Percentiles rank a stretch among this genome's conserved stretches.
Evolutionary conservation across 2,329 filamentous ascomycete genomes (phyloP).

Genomic region (Aphanoascus verrucosus): DNA sequence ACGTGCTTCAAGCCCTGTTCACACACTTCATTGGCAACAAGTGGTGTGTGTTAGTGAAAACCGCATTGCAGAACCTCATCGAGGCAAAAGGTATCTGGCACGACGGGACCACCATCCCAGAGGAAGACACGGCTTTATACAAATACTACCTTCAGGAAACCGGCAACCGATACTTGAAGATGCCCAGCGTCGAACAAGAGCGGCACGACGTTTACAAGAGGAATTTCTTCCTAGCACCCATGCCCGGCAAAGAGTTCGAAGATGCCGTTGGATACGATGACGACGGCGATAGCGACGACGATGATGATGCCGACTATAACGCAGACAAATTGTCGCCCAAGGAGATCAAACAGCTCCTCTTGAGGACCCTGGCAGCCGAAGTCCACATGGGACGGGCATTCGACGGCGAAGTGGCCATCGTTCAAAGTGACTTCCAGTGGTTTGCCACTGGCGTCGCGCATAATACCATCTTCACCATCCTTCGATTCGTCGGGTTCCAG

Average conservation of each 20-base stretch:
- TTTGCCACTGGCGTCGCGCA: conserved; percentile 38
- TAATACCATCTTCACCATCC: conserved; percentile 34
- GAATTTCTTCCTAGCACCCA: conserved; percentile 28
- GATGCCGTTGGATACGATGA: conserved; percentile 21
- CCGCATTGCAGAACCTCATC: conserved; percentile 13
- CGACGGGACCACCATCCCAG: conserved; percentile 8
- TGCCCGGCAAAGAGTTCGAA: conserved; percentile 23
- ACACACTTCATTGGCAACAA: conserved; percentile 35
- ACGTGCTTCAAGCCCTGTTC: conserved; percentile 39
- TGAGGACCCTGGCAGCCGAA: conserved; percentile 34
- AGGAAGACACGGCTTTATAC: conserved; percentile 21
- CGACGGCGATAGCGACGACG: conserved; percentile 20
- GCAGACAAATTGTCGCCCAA: conserved; percentile 16
- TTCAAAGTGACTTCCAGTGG: conserved; percentile 38
- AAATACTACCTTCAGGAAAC: conserved; percentile 20
- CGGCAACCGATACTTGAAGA: fast-evolving
- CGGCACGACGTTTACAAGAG: conserved; percentile 21
- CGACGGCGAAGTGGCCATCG: conserved; percentile 28
- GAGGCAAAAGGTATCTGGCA: conserved; percentile 13
- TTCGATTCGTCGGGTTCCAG: conserved; percentile 38
- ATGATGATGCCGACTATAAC: conserved; percentile 19
- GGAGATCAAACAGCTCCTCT: conserved; percentile 31
- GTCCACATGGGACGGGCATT: conserved; percentile 27
- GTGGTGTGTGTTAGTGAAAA: conserved; percentile 25
- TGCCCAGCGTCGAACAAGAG: conserved; percentile 11